These are phyloP conservation scores for Penicillium ochrochloron DNA, from an alignment of 495 filamentous ascomycete genomes.

Conservation along the genomic window DNA sequence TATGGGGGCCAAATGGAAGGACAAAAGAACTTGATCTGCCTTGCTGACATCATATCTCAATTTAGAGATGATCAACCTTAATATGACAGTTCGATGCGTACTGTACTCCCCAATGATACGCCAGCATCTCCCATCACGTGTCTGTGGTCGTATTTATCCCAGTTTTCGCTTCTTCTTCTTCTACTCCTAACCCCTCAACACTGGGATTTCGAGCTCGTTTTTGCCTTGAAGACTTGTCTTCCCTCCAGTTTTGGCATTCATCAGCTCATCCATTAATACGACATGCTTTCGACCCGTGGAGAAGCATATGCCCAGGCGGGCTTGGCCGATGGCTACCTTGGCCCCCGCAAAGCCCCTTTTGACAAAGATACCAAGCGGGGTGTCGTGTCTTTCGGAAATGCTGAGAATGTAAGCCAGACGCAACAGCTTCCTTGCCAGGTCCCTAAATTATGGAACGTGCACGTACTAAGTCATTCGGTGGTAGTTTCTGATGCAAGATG, in stretches of 20 bases:
- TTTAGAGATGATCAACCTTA: not conserved
- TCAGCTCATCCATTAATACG: not conserved
- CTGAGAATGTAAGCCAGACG: not conserved
- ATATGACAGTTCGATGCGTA: no score
- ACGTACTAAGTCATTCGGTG: not conserved
- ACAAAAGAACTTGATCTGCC: not conserved
- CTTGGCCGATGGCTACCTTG: not conserved
- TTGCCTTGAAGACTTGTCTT: no score
- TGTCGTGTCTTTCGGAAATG: slow-evolving; percentile 3
- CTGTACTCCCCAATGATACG: no score
- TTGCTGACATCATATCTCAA: not conserved
- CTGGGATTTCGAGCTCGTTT: no score
- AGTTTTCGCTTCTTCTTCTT: no score
- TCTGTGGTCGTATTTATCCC: no score
- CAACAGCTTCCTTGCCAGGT: not conserved
- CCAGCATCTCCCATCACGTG: no score
- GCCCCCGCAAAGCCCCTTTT: not conserved
- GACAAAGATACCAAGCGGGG: not conserved
- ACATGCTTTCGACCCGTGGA: slow-evolving; percentile 2
- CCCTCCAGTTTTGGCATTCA: no score
- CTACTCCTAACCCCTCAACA: no score
- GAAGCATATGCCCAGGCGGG: not conserved
- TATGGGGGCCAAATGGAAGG: not conserved
- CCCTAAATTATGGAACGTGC: not conserved
- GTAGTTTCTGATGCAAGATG: slow-evolving; percentile 5